A percentile compares a stretch with the other conserved stretches of the same genome.
These are phyloP conservation scores for Cucurbitaria berberidis DNA, from an alignment of 2,329 filamentous ascomycete genomes.

Conservation along the genomic window DNA sequence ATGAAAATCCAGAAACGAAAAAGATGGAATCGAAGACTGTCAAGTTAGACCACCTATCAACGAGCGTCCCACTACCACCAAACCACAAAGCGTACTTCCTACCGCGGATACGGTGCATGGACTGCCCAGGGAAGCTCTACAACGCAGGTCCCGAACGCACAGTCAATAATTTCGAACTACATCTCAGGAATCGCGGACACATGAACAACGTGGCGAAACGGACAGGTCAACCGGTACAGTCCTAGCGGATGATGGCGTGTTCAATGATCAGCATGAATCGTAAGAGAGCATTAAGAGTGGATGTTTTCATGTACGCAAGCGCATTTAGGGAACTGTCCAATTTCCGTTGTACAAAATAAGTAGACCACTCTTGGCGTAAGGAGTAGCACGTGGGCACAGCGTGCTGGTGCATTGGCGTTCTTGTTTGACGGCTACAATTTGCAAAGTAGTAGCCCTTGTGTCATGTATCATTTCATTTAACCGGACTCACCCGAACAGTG, in stretches of 20 bases:
- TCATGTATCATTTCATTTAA: constrained; percentile 10
- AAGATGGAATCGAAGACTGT: constrained; percentile 57
- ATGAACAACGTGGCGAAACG: constrained; percentile 45
- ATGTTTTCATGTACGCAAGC: constrained; percentile 17
- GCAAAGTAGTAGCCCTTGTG: constrained; percentile 17
- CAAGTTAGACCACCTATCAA: constrained; percentile 55
- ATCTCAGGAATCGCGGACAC: constrained; percentile 84
- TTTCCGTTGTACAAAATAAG: constrained; percentile 28
- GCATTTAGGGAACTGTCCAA: constrained; percentile 13
- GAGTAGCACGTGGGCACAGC: constrained; percentile 21
- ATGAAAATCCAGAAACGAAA: constrained; percentile 61
- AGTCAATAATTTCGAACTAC: constrained; percentile 89
- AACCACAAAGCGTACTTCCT: constrained; percentile 81
- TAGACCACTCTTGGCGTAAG: constrained; percentile 15
- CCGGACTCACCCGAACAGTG: constrained; percentile 3
- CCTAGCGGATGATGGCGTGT: neutral
- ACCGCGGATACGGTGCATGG: constrained; percentile 86
- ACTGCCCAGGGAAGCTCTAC: constrained; percentile 93
- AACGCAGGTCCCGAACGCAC: constrained; percentile 85
- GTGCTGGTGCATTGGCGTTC: constrained; percentile 35
- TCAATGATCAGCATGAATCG: constrained; percentile 3
- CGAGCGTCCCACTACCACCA: constrained; percentile 61
- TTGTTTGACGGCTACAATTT: constrained; percentile 31
- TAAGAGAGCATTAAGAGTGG: constrained; percentile 6
- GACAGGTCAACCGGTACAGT: constrained; percentile 23